Evolutionary conservation across 1,284 basidiomycete species (phyloP), one percentile per base, ranked within the genome.

Genomic region (Trametes sp.): DNA sequence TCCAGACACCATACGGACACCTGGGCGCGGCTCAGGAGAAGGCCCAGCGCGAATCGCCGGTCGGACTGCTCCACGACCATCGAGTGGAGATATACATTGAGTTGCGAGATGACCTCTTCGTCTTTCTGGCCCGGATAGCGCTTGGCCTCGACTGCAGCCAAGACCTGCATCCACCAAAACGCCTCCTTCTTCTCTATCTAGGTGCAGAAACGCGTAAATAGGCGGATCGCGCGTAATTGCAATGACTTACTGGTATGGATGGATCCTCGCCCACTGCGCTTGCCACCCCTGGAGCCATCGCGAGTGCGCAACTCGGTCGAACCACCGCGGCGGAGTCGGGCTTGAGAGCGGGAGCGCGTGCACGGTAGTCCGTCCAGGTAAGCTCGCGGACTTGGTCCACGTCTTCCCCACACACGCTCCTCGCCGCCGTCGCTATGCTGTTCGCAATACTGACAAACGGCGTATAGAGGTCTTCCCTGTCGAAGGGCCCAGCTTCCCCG

Each of bases 231-330:
- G 19, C 16, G 5, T 26, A 10, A 28, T 19, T 16, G 36, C 23
- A 53, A 23, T 19, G 51, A 42, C 36, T 26, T 41, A 42, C 41
- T n/a, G 41, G 19, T n/a, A 42, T 42, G 19, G 41, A 42, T n/a
- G 3, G 21, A 42, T 23, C 41, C 21, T 42, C 41, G 9, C 8
- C 13, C 16, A n/a, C n/a, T n/a, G 26, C 26, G 24, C 35, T n/a
- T 23, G 16, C 28, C 36, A 21, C 10, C 21, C 24, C 23, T n/a
- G n/a, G n/a, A 38, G 35, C 51, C 35, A 53, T 41, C 31, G 51
- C 36, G 10, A 53, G 51, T 24, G 51, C 36, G 36, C 51, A 53
- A 53, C n/a, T 23, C 24, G 51, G 51, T 16, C 51, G 51, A 42
- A 26, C n/a, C 6, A 23, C 24, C 21, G 35, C 49, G 31, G 7